Base-by-base conservation (phyloP, 345 rosid genomes). In the Hevea brasiliensis region DNA sequence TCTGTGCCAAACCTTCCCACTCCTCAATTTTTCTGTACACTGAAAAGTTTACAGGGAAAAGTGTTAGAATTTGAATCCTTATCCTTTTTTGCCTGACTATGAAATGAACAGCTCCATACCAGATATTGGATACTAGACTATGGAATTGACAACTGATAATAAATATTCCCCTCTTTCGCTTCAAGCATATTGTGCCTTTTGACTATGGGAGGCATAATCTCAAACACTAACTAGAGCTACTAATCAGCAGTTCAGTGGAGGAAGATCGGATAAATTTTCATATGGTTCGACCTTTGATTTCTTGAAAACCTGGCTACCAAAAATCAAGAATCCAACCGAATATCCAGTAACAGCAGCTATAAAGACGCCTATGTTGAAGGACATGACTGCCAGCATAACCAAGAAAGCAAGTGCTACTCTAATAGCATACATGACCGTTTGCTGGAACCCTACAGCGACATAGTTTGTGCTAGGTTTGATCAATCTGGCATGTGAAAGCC, bases 351-450 rank as follows among this genome's bases (percentile, higher is more conserved):
- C 70, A 5, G 84, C 80, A 29, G 77, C 77, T 7, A 82, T 10
- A 1, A 85, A 2, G 6, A 75, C 73, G 3, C 82, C 77, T 2
- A 41, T 21, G n/a, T 80, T 59, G 15, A 74, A 78, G 0, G 88
- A 80, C 84, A 85, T 82, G 54, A 85, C 70, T 0, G 80, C 80
- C 4, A 82, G 61, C 88, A 85, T 85, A 2, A 76, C 69, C 66
- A 85, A 13, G 69, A 78, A 80, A 41, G 76, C 81, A 9, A 61
- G 76, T 1, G 54, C 65, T 1, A 71, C 60, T 56, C 81, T 80
- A 5, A 77, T 41, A 35, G 48, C 26, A 10, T 73, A 74, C 83
- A 80, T 41, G 4, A 32, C 24, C 0, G 84, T 80, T 41, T 76
- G 84, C n/a, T 73, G 23, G 23, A 76, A 42, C 68, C 78, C 76